Conservation (phyloP, 768 basidiomycete species). For the Lactarius akahatsu region DNA sequence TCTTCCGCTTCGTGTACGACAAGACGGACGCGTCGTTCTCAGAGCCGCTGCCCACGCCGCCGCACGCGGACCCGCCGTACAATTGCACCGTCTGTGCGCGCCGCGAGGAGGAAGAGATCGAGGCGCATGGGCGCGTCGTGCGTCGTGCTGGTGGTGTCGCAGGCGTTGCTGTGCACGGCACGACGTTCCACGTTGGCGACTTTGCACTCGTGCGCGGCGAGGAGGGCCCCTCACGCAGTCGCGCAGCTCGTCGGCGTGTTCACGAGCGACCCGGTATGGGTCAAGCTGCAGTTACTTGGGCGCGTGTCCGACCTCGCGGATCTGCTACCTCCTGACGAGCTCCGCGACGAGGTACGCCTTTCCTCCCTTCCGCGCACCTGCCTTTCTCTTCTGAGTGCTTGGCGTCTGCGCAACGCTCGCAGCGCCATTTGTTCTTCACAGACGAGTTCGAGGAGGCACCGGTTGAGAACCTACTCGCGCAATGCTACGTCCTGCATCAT, state of each 20-base stretch:
- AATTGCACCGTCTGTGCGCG: conserved; percentile 53
- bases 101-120: conserved; percentile 38
- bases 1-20: conserved; percentile 46
- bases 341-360: conserved; percentile 58
- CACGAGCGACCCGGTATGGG: conserved; percentile 23
- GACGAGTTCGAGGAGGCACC: conserved; percentile 41
- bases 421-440: conserved; percentile 67
- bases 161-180: conserved; percentile 49
- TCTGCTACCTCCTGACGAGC: conserved; percentile 39
- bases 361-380: not conserved
- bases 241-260: conserved; percentile 49
- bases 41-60: conserved; percentile 37
- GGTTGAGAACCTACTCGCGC: conserved; percentile 44
- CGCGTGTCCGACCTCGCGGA: conserved; percentile 43
- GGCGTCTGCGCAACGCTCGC: not conserved
- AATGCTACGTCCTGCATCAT: conserved; percentile 49
- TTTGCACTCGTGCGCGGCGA: conserved; percentile 53
- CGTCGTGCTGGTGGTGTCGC: conserved; percentile 19
- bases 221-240: conserved; percentile 53
- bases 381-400: not conserved
- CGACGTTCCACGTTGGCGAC: conserved; percentile 59
- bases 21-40: conserved; percentile 46
- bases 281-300: conserved; percentile 44
- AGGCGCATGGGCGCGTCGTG: conserved; percentile 34
- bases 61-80: conserved; percentile 41